These are phyloP conservation scores for Rhazya stricta DNA, from an alignment of 257 asterid species.

Conservation along the genomic window DNA sequence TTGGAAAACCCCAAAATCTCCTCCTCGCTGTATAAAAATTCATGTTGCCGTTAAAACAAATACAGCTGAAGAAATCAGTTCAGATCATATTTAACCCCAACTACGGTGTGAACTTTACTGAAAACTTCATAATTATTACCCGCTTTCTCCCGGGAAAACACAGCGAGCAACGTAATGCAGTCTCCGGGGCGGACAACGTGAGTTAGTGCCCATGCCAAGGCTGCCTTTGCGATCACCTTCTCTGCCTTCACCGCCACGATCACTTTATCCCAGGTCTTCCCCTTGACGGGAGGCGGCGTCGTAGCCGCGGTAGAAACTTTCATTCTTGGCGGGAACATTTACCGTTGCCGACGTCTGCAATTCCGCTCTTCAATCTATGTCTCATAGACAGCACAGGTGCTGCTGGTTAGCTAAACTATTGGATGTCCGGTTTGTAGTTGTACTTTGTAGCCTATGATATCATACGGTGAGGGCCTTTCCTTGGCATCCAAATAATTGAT, in stretches of 20 bases:
- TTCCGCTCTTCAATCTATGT: constrained; percentile 1
- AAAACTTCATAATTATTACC: constrained; percentile 23
- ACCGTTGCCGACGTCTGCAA: constrained; percentile 19
- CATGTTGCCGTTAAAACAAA: neutral
- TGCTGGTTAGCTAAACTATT: neutral
- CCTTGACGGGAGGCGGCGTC: constrained; percentile 20
- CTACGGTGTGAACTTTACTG: neutral
- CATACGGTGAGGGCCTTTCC: neutral
- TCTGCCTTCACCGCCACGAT: constrained; percentile 81
- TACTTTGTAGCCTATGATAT: neutral
- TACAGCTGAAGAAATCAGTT: neutral
- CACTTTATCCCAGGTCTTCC: constrained; percentile 35
- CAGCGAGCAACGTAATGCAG: constrained; percentile 66
- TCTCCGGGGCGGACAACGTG: constrained; percentile 74
- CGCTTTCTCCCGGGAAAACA: constrained; percentile 33
- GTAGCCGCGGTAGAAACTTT: constrained; percentile 15
- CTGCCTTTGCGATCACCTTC: constrained; percentile 57
- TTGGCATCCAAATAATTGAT: no score
- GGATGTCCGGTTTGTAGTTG: constrained; percentile 3
- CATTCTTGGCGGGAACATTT: constrained; percentile 51
- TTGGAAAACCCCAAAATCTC: constrained; percentile 64
- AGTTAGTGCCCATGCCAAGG: constrained; percentile 75
- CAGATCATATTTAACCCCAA: neutral
- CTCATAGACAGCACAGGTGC: neutral
- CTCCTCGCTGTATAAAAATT: constrained; percentile 33